A percentile compares a stretch with the other conserved stretches of the same genome.
phyloP scores from a whole-genome alignment of 495 filamentous ascomycete species.

The Podospora sp. region DNA sequence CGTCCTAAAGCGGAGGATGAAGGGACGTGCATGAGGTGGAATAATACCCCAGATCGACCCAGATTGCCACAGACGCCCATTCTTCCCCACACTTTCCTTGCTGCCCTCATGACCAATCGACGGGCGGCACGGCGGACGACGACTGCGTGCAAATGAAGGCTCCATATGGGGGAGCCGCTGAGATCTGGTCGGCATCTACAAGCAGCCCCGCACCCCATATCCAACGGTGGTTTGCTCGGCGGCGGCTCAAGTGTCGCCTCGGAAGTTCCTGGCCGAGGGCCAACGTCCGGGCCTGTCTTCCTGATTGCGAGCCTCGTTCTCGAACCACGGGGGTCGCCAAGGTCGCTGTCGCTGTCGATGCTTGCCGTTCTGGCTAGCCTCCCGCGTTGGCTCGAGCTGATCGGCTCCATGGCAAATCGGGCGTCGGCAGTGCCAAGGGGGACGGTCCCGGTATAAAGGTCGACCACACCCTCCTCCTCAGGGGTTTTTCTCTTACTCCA shows the following conservation, averaged over 20 bases:
- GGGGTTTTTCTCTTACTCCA: conserved; percentile 14
- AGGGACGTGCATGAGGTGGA: conserved; percentile 33
- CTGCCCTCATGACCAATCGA: conserved; percentile 32
- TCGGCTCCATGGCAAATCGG: background rate
- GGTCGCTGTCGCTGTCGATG: background rate
- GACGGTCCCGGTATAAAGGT: conserved; percentile 39
- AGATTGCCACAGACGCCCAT: conserved; percentile 28
- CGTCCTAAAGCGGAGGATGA: conserved; percentile 18
- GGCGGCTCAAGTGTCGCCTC: conserved; percentile 39
- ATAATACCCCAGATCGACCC: conserved; percentile 36
- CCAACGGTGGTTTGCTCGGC: conserved; percentile 36
- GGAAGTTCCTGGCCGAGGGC: conserved; percentile 49
- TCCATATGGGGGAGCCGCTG: conserved; percentile 40
- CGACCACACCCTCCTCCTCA: conserved; percentile 30
- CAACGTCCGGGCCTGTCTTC: conserved; percentile 48
- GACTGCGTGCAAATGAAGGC: conserved; percentile 42
- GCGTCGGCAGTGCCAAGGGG: conserved; percentile 13
- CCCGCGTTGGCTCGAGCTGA: too few species aligned
- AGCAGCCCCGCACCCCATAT: conserved; percentile 44
- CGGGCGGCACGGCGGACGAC: conserved; percentile 30
- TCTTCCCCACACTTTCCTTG: conserved; percentile 38
- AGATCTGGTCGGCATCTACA: conserved; percentile 42
- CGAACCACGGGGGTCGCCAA: conserved; percentile 3
- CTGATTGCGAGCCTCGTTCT: conserved; percentile 43
- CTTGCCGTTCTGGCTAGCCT: too few species aligned